A percentile compares a stretch with the other conserved stretches of the same genome.
These are phyloP conservation scores for Gaeumannomyces sp. DNA, from an alignment of 2,329 filamentous ascomycete species.

Conservation along the genomic window DNA sequence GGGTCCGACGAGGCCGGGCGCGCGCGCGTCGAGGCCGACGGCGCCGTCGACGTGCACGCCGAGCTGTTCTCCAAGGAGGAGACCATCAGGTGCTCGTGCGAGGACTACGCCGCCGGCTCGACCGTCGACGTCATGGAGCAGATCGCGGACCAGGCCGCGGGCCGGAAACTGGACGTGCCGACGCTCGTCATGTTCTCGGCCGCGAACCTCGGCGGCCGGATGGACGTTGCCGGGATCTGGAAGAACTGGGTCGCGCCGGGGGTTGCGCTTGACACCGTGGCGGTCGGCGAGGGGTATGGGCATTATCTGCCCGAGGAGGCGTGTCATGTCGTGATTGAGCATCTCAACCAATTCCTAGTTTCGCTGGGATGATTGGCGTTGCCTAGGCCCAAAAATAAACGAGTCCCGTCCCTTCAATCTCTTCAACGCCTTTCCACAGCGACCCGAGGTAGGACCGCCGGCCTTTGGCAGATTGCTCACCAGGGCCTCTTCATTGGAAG, in stretches of 20 bases:
- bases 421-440: too few species aligned
- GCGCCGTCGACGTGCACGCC: conserved; percentile 36
- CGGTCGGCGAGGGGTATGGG: conserved; percentile 16
- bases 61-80: conserved; percentile 34
- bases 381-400: too few species aligned
- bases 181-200: conserved; percentile 37
- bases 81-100: conserved; percentile 35
- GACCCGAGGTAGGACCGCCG: too few species aligned
- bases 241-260: conserved; percentile 34
- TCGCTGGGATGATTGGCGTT: too few species aligned
- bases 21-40: conserved; percentile 22
- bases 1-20: conserved; percentile 19
- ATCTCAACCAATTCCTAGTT: conserved; percentile 11
- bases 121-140: conserved; percentile 35
- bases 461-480: too few species aligned
- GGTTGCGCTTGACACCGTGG: conserved; percentile 13
- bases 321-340: conserved; percentile 16
- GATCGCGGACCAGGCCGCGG: conserved; percentile 35
- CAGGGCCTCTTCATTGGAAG: too few species aligned
- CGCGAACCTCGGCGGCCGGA: conserved; percentile 34
- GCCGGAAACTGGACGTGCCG: conserved; percentile 35
- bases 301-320: conserved; percentile 21
- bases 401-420: too few species aligned
- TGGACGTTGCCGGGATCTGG: conserved; percentile 37
- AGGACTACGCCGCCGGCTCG: conserved; percentile 40